Conservation (phyloP, 257 asterid genomes). For the Solanum virginianum region DNA sequence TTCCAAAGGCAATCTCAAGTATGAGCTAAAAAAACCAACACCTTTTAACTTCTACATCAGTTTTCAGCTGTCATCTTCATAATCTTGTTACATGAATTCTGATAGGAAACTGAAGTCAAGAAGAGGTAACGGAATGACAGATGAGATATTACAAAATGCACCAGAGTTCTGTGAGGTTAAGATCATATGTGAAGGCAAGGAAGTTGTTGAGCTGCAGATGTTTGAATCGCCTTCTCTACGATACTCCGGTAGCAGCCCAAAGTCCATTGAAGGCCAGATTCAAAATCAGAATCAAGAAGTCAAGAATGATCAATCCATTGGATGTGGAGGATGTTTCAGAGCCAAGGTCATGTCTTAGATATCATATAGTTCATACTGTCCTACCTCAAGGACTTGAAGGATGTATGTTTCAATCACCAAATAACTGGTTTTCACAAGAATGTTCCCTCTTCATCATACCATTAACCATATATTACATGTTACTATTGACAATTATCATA, state of each 20-base stretch:
- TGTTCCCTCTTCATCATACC: not conserved
- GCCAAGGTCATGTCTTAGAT: not conserved
- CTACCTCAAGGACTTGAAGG: not conserved
- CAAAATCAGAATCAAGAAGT: not conserved
- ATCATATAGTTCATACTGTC: not conserved
- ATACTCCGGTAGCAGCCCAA: not conserved
- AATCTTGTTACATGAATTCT: not conserved
- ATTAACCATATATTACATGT: not conserved
- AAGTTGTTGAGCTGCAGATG: not conserved
- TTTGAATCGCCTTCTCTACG: not conserved
- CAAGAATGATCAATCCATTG: not conserved
- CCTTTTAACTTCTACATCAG: not conserved
- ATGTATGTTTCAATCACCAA: not conserved
- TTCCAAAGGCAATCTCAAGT: constrained; percentile 46
- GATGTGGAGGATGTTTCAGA: constrained; percentile 33
- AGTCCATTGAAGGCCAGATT: not conserved
- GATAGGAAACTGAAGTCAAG: constrained; percentile 37
- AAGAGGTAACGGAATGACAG: constrained; percentile 20
- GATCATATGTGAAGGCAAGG: not conserved
- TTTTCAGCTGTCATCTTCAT: not conserved
- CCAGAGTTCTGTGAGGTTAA: not conserved
- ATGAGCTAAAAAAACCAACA: not conserved
- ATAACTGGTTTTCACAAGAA: not conserved
- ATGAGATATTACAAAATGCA: not conserved
- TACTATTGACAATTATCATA: not conserved